Evolutionary conservation across 108 stramenopile species (phyloP), one percentile per base, ranked within the genome.

Genomic region (Cylindrotheca closterium): DNA sequence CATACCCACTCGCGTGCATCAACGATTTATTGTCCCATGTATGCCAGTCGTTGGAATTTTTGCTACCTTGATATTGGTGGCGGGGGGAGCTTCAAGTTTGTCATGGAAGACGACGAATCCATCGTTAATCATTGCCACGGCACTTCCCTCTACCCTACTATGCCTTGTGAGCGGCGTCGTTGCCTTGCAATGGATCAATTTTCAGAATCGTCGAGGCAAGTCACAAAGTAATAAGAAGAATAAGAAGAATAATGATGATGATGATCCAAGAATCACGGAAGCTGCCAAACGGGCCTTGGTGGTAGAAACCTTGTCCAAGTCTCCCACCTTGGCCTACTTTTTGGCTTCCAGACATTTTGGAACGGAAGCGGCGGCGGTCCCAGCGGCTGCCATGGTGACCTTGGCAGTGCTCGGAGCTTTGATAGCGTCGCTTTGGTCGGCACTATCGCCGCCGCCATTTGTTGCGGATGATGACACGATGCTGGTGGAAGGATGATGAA

Each of bases 321-420:
- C 58, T 12, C 75, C 75, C n/a, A 77, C 75, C 28, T 57, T 77
- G 26, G 70, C 70, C 23, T 65, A 62, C 51, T 64, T 77, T 2
- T 50, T 77, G 32, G 70, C 70, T 7, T 47, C 25, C 18, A 52
- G 65, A 33, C 75, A 77, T 58, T 71, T 77, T 67, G 49, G 32
- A 19, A 0, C 3, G 21, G 21, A 31, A 23, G 70, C 69, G 18
- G 75, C 70, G 18, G 1, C 32, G 15, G 53, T 77, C 34, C 67
- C 75, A 52, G 69, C 70, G n/a, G 70, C 55, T 5, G 63, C 64
- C 23, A 77, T 77, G 75, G 62, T 77, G 21, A 63, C 70, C 19
- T 51, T 77, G 31, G 75, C 75, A 27, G 47, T 77, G 15, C 4
- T 77, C 18, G 75, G 75, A 23, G 75, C 75, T 30, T 30, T 58